These are phyloP conservation scores for Pneumocystis murina DNA, from an alignment of 1,139 yeast species.

Conservation along the genomic window DNA sequence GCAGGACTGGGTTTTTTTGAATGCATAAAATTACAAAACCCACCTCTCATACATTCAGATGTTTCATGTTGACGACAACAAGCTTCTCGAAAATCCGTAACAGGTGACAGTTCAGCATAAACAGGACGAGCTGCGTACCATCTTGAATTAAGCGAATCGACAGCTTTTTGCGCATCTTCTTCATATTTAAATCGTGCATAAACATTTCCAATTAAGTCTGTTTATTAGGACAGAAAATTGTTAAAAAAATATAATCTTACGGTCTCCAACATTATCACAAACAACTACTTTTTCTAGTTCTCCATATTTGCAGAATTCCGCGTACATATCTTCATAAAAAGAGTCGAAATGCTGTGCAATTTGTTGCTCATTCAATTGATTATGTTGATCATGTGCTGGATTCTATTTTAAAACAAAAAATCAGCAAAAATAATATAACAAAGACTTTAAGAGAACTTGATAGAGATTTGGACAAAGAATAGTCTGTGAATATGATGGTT, in stretches of 20 bases:
- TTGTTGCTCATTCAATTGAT: constrained; percentile 25
- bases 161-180: constrained; percentile 47
- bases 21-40: constrained; percentile 79
- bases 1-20: constrained; percentile 41
- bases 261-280: constrained; percentile 73
- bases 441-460: constrained; percentile 20
- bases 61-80: constrained; percentile 59
- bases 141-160: constrained; percentile 48
- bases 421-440: too few relatives aligned
- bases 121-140: constrained; percentile 78
- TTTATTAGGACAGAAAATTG: not conserved
- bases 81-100: constrained; percentile 54
- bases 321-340: constrained; percentile 59
- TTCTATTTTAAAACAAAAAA: constrained; percentile 22
- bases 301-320: constrained; percentile 48
- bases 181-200: constrained; percentile 46
- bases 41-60: constrained; percentile 56
- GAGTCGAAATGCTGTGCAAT: constrained; percentile 42
- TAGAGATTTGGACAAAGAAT: constrained; percentile 55
- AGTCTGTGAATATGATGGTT: constrained; percentile 55
- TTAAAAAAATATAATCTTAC: constrained; percentile 10
- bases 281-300: constrained; percentile 52
- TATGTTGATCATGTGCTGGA: constrained; percentile 29
- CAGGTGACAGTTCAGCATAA: constrained; percentile 70
- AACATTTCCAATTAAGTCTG: constrained; percentile 62